Evolutionary conservation across 768 basidiomycete genomes (phyloP), one percentile per base, ranked within the genome.

Genomic region (Gymnopilus dilepis): DNA sequence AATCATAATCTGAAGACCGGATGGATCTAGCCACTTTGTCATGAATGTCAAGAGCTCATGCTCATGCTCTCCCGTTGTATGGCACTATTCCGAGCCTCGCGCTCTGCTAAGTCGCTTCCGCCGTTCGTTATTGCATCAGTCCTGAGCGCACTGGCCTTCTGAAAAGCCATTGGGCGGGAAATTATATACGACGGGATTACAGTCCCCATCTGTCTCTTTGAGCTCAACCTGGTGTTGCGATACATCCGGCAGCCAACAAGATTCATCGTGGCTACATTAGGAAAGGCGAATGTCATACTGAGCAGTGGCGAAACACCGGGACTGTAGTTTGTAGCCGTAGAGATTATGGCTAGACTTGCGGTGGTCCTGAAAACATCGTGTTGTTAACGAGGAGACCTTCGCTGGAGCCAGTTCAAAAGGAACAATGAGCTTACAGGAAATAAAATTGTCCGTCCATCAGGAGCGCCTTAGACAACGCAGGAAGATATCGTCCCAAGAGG

Each of bases 401-500:
- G n/a, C n/a, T n/a, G n/a, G n/a, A n/a, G n/a, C 7, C 28, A 31
- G 21, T 13, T 11, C n/a, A 33, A 4, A 34, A 51, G 19, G 13
- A 8, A 54, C 0, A 2, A 30, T 38, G 13, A 70, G 17, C 74
- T 40, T 55, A 77, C 77, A 74, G 37, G 54, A 74, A 77, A 52
- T 76, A 77, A 5, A 62, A 53, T 59, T 76, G 76, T 0, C 76
- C 72, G 11, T 74, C 76, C 21, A 63, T 65, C 17, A 77, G 54
- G 0, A 77, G 15, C 0, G 64, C 53, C 42, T 65, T 69, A 0
- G 72, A 72, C 22, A 76, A 70, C 4, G 58, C 60, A 2, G 77
- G 74, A 4, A 76, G 48, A 33, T 66, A 59, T 6, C 61, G 54
- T 2, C 74, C 74, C 13, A 70, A 58, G 7, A 76, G 24, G 11